These are phyloP conservation scores for Tolypocladium endophyticum DNA, from an alignment of 2,329 filamentous ascomycete species.

Conservation along the genomic window DNA sequence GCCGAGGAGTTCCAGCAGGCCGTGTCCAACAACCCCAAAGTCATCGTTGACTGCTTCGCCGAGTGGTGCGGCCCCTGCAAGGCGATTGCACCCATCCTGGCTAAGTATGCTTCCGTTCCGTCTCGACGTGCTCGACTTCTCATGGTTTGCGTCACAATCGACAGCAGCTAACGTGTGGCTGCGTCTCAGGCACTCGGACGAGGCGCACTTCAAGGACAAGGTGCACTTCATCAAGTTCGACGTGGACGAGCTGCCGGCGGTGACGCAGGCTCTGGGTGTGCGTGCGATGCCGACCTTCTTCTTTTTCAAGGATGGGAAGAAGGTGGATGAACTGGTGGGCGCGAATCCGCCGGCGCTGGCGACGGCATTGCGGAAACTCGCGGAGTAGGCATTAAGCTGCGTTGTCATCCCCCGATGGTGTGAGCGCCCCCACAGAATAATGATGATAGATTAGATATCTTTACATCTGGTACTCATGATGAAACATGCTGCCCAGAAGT, in stretches of 20 bases:
- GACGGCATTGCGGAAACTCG: constrained; percentile 7
- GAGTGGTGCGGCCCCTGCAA: constrained; percentile 94
- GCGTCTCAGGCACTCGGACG: constrained; percentile 12
- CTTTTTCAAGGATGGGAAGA: constrained; percentile 69
- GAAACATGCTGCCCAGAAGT: background rate
- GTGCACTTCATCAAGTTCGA: constrained; percentile 80
- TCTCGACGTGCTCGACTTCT: background rate
- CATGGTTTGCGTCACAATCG: background rate
- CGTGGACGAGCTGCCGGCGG: constrained; percentile 67
- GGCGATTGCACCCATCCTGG: constrained; percentile 65
- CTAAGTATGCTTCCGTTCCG: constrained; percentile 8
- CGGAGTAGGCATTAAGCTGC: background rate
- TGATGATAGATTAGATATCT: background rate
- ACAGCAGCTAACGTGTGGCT: background rate
- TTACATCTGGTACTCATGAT: background rate
- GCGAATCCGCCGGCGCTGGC: constrained; percentile 62
- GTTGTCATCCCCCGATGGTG: background rate
- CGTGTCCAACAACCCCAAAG: constrained; percentile 38
- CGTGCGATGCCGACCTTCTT: constrained; percentile 89
- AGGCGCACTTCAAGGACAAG: constrained; percentile 42
- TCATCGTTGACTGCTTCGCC: constrained; percentile 81
- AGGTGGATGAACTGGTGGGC: constrained; percentile 63
- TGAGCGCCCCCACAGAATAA: too few relatives aligned
- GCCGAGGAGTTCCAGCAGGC: constrained; percentile 47
- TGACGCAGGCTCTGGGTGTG: constrained; percentile 67